phyloP scores from a whole-genome alignment of 2,329 filamentous ascomycete species.

The Pseudopyrenochaeta lycopersici region DNA sequence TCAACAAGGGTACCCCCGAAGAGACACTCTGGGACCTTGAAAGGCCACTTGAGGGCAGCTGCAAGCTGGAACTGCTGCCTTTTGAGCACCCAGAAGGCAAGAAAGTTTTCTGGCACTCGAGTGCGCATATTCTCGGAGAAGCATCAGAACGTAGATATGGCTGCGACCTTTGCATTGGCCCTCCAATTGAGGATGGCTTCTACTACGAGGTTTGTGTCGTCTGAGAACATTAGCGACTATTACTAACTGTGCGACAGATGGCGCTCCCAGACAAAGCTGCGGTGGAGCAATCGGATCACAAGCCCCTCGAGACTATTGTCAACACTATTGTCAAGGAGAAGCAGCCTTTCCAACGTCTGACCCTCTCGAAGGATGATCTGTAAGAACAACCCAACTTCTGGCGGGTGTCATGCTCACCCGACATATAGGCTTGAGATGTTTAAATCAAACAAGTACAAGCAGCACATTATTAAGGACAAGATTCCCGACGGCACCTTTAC shows the following conservation, averaged over 20 bases:
- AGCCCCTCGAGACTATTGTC: conserved; percentile 82
- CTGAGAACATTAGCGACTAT: neutral
- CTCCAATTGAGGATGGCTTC: conserved; percentile 89
- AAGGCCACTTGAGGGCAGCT: conserved; percentile 86
- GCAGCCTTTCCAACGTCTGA: conserved; percentile 90
- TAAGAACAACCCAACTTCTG: conserved; percentile 11
- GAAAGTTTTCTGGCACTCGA: conserved; percentile 98
- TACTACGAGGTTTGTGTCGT: conserved; percentile 75
- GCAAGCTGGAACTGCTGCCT: conserved; percentile 82
- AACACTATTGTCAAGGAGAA: conserved; percentile 93
- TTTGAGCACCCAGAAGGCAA: conserved; percentile 82
- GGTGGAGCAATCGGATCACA: conserved; percentile 81
- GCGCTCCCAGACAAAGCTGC: conserved; percentile 75
- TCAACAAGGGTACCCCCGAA: conserved; percentile 80
- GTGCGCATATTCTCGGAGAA: conserved; percentile 94
- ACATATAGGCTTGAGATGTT: conserved; percentile 80
- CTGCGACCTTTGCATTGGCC: conserved; percentile 92
- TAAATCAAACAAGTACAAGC: conserved; percentile 97
- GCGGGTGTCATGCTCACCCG: neutral
- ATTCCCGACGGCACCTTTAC: conserved; percentile 88
- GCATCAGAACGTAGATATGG: conserved; percentile 90
- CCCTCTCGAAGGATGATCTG: conserved; percentile 88
- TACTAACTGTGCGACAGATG: conserved; percentile 63
- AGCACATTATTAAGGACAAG: conserved; percentile 95
- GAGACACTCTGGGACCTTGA: conserved; percentile 89